Percentiles rank a stretch among this genome's conserved stretches.
These are phyloP conservation scores for Phytophthora pseudosyringae DNA, from an alignment of 352 stramenopile species.

Conservation along the genomic window DNA sequence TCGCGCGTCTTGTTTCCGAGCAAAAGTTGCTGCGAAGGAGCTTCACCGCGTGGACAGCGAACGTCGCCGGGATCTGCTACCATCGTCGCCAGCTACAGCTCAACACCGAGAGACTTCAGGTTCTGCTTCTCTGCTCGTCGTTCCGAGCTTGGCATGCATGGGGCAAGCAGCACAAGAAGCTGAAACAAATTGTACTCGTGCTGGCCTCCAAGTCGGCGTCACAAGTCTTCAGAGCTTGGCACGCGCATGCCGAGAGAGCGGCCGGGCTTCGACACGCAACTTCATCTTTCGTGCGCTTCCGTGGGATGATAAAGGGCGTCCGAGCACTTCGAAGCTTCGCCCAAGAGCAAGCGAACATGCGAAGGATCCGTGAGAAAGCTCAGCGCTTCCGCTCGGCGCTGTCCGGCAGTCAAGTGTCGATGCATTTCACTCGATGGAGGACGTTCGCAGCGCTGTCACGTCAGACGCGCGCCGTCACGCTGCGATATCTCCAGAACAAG, in stretches of 20 bases:
- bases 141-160: conserved; percentile 62
- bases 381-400: conserved; percentile 32
- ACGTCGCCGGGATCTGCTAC: conserved; percentile 20
- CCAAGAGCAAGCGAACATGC: conserved; percentile 6
- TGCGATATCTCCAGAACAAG: conserved; percentile 33
- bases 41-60: conserved; percentile 37
- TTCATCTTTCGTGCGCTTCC: conserved; percentile 29
- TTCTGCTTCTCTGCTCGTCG: conserved; percentile 60
- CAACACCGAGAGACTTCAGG: conserved; percentile 64
- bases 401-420: conserved; percentile 12
- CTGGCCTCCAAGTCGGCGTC: conserved; percentile 30
- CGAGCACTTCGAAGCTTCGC: conserved; percentile 18
- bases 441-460: conserved; percentile 15
- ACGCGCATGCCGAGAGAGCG: conserved; percentile 11
- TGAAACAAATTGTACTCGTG: conserved; percentile 27
- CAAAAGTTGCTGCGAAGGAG: conserved; percentile 10
- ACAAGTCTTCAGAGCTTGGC: conserved; percentile 33
- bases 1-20: conserved; percentile 32
- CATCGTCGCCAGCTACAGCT: conserved; percentile 51
- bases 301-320: conserved; percentile 30
- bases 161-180: conserved; percentile 38
- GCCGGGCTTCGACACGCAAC: conserved; percentile 9
- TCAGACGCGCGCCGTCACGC: conserved; percentile 30
- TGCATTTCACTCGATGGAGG: conserved; percentile 39
- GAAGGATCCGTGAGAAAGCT: conserved; percentile 16